Conservation (phyloP, 2,329 filamentous ascomycete species). For the Colletotrichum sp. region DNA sequence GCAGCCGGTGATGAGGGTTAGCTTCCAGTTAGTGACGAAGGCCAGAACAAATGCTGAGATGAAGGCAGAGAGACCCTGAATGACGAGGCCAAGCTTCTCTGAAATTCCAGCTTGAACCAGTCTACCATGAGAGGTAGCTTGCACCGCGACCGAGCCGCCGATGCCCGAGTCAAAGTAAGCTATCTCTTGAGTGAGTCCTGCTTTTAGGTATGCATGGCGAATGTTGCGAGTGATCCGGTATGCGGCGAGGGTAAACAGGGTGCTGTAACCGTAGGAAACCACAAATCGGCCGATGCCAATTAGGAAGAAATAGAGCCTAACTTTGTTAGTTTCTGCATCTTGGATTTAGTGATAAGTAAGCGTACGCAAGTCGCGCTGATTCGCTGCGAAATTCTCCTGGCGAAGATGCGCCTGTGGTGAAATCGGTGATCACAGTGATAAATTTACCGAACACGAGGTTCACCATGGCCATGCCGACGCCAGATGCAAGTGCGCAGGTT, state of each 20-base stretch:
- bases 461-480: slow-evolving; percentile 39
- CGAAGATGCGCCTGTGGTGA: slow-evolving; percentile 27
- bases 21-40: slow-evolving; percentile 46
- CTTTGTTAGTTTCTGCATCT: background rate
- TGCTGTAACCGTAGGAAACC: slow-evolving; percentile 52
- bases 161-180: slow-evolving; percentile 50
- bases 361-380: slow-evolving; percentile 34
- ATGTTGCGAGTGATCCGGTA: slow-evolving; percentile 54
- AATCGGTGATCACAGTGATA: slow-evolving; percentile 38
- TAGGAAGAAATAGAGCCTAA: slow-evolving; percentile 62
- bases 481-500: slow-evolving; percentile 38
- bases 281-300: slow-evolving; percentile 59
- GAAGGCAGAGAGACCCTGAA: slow-evolving; percentile 43
- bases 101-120: slow-evolving; percentile 45
- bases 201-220: slow-evolving; percentile 53
- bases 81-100: slow-evolving; percentile 42
- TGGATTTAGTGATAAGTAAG: rapidly evolving
- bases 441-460: slow-evolving; percentile 43
- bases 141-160: slow-evolving; percentile 45
- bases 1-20: slow-evolving; percentile 42
- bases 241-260: slow-evolving; percentile 53
- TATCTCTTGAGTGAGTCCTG: slow-evolving; percentile 55
- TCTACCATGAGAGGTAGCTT: slow-evolving; percentile 49
- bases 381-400: slow-evolving; percentile 33
- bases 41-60: slow-evolving; percentile 42